A percentile compares a stretch with the other conserved stretches of the same genome.
Evolutionary conservation across 108 stramenopile species (phyloP).

Genomic region (Cyclotella kingstonii): DNA sequence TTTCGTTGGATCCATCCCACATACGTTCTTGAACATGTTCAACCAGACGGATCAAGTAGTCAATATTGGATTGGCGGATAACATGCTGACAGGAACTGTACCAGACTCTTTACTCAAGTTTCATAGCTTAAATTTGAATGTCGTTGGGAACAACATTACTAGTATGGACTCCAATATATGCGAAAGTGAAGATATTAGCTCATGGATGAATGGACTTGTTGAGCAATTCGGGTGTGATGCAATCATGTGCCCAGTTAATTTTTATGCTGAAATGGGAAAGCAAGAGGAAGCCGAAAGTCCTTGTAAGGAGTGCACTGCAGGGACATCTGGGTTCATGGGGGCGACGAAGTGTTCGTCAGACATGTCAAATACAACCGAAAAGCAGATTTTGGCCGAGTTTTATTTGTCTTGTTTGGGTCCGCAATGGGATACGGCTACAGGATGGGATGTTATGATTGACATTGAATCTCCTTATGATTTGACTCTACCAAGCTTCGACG

Average conservation of each 20-base stretch:
- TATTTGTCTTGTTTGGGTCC: slow-evolving; percentile 54
- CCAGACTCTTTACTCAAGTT: slow-evolving; percentile 37
- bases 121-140: slow-evolving; percentile 38
- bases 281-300: slow-evolving; percentile 41
- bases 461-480: slow-evolving; percentile 37
- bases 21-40: slow-evolving; percentile 26
- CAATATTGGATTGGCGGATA: slow-evolving; percentile 49
- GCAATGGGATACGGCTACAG: slow-evolving; percentile 45
- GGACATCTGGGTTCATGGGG: slow-evolving; percentile 46
- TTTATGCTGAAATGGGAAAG: slow-evolving; percentile 43
- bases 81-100: slow-evolving; percentile 55
- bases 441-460: slow-evolving; percentile 38
- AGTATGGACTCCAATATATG: slow-evolving; percentile 35
- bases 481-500: slow-evolving; percentile 32
- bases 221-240: slow-evolving; percentile 58
- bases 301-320: slow-evolving; percentile 47
- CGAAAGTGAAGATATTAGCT: slow-evolving; percentile 17
- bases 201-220: slow-evolving; percentile 66
- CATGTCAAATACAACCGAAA: slow-evolving; percentile 8
- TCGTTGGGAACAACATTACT: slow-evolving; percentile 54
- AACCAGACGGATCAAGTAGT: slow-evolving; percentile 31
- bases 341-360: slow-evolving; percentile 41
- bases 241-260: slow-evolving; percentile 51
- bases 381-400: slow-evolving; percentile 55
- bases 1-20: slow-evolving; percentile 53